Evolutionary conservation across 1,284 basidiomycete species (phyloP).

Genomic region (Ustilago hordei): DNA sequence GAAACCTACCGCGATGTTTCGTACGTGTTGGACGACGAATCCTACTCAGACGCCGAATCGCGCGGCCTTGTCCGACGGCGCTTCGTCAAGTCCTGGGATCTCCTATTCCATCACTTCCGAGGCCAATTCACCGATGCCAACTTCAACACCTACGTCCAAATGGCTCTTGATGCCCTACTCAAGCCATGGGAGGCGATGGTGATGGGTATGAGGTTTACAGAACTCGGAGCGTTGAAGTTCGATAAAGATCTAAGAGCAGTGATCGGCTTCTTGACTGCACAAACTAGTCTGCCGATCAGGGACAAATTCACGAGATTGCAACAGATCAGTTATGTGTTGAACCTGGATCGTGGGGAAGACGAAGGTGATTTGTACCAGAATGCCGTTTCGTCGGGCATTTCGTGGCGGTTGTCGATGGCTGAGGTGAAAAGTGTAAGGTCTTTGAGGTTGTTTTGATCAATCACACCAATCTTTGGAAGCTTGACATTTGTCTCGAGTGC

Average conservation of each 20-base stretch:
- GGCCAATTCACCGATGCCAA: conserved; percentile 87
- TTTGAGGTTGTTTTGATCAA: conserved; percentile 23
- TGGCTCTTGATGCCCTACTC: conserved; percentile 86
- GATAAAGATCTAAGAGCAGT: conserved; percentile 91
- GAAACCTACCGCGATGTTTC: conserved; percentile 90
- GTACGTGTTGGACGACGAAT: conserved; percentile 86
- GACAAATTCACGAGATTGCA: conserved; percentile 92
- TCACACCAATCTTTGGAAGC: too few species aligned
- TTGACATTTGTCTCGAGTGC: not conserved
- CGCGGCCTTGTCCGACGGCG: conserved; percentile 87
- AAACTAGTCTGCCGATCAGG: conserved; percentile 82
- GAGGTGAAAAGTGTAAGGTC: conserved; percentile 55
- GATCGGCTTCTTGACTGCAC: conserved; percentile 82
- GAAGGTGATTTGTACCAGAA: conserved; percentile 72
- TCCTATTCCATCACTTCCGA: conserved; percentile 75
- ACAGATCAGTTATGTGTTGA: conserved; percentile 91
- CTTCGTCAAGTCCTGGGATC: conserved; percentile 86
- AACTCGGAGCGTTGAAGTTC: conserved; percentile 97
- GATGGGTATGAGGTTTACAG: conserved; percentile 84
- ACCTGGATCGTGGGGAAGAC: conserved; percentile 89
- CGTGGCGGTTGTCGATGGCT: conserved; percentile 58
- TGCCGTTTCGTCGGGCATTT: conserved; percentile 51
- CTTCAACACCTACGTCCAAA: conserved; percentile 84
- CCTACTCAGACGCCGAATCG: conserved; percentile 84
- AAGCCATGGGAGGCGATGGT: conserved; percentile 93